Conservation (phyloP, 768 basidiomycete genomes). For the Brasilioporus rufonigricans region DNA sequence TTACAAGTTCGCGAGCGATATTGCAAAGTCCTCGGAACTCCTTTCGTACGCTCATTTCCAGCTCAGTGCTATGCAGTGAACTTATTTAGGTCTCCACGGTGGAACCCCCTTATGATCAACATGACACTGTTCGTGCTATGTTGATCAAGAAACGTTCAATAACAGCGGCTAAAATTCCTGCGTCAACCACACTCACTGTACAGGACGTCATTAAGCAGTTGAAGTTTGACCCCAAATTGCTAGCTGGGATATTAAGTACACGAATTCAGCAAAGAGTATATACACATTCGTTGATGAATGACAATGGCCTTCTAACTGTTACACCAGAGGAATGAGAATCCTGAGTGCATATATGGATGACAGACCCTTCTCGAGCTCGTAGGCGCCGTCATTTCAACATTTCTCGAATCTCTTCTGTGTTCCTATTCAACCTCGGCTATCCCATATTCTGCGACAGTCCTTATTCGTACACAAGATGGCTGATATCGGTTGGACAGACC, state of each 20-base stretch:
- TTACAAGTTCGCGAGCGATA: constrained; percentile 38
- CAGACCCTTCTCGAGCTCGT: constrained; percentile 54
- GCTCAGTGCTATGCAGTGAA: no score
- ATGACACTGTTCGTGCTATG: constrained; percentile 20
- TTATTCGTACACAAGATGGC: constrained; percentile 55
- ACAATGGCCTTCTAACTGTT: neutral
- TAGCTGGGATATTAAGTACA: no score
- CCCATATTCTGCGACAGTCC: constrained; percentile 51
- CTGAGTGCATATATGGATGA: constrained; percentile 50
- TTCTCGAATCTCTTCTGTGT: no score
- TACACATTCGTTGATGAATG: no score
- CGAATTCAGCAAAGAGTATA: no score
- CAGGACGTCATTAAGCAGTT: constrained; percentile 4
- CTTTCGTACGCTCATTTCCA: constrained; percentile 31
- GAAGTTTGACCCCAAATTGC: constrained; percentile 7
- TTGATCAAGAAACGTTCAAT: constrained; percentile 21
- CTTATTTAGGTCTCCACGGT: constrained; percentile 15
- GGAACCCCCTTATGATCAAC: constrained; percentile 24
- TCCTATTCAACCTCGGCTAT: neutral
- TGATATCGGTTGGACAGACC: constrained; percentile 48
- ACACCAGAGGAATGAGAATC: constrained; percentile 34
- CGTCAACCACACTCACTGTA: no score
- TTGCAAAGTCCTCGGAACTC: constrained; percentile 19
- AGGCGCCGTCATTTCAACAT: no score
- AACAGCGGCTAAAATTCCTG: no score